Evolutionary conservation across 495 filamentous ascomycete species (phyloP).

Genomic region (Evernia prunastri): DNA sequence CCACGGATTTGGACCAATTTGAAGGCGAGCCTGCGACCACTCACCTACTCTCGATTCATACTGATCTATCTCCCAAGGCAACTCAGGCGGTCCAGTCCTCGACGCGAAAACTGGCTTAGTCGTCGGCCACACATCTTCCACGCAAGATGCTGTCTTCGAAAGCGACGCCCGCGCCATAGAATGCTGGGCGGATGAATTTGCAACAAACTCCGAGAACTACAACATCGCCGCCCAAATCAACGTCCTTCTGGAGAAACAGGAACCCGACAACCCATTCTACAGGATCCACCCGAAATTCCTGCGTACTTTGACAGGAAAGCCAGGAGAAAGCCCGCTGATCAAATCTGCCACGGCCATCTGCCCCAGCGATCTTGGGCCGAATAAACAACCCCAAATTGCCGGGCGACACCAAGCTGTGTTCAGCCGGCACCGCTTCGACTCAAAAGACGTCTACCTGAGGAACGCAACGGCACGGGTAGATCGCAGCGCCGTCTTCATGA

Average conservation of each 20-base stretch:
- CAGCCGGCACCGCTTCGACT: background rate
- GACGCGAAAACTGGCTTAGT: background rate
- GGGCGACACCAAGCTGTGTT: background rate
- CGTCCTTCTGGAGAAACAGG: background rate
- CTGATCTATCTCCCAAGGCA: too few relatives aligned
- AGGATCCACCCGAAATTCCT: conserved; percentile 2
- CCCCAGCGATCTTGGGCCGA: background rate
- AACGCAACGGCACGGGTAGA: background rate
- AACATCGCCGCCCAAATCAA: background rate
- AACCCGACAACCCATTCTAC: background rate
- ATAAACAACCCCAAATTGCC: background rate
- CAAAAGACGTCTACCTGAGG: background rate
- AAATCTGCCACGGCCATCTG: background rate
- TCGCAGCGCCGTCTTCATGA: background rate
- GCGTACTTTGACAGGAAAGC: background rate
- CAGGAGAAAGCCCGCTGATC: background rate
- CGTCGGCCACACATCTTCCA: conserved; percentile 1
- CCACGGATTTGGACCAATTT: background rate
- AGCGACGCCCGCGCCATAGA: background rate
- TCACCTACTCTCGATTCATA: too few relatives aligned
- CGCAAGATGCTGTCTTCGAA: background rate
- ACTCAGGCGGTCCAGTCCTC: background rate
- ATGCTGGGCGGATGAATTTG: background rate
- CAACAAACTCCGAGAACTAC: background rate
- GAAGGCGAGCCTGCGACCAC: background rate